A percentile compares a stretch with the other conserved stretches of the same genome.
Conservation (phyloP, 2,329 filamentous ascomycete genomes). For the Cladosporium sp. region DNA sequence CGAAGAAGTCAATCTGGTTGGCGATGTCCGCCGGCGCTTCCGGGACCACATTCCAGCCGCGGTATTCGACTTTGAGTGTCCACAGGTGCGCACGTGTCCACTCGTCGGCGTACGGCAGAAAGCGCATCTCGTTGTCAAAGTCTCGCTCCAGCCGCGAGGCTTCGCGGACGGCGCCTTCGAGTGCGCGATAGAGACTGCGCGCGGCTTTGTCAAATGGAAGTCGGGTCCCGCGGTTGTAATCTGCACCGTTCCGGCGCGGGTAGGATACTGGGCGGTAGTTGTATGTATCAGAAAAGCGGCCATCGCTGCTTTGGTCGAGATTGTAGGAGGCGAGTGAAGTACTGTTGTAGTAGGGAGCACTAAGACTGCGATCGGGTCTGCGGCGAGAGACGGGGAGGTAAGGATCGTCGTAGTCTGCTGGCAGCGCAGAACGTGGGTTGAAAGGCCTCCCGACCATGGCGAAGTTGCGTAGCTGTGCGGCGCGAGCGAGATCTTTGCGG, state of each 20-base stretch:
- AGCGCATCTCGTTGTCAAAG: slow-evolving; percentile 18
- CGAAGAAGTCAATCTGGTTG: not conserved
- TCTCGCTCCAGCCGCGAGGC: slow-evolving; percentile 10
- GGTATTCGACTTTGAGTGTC: slow-evolving; percentile 8
- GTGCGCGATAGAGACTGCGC: slow-evolving; percentile 6
- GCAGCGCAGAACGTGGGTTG: not conserved
- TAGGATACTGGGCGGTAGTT: not conserved
- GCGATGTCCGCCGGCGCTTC: not conserved
- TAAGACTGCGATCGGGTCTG: not conserved
- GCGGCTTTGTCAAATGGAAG: slow-evolving; percentile 19
- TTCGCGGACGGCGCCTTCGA: slow-evolving; percentile 10
- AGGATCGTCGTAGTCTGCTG: not conserved
- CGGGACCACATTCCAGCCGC: not conserved
- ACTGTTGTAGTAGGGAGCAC: not conserved
- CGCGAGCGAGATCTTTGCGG: slow-evolving; percentile 18
- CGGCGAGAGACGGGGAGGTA: not conserved
- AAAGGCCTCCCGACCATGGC: not conserved
- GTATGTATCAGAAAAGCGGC: not conserved
- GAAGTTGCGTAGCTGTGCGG: slow-evolving; percentile 10
- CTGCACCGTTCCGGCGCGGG: not conserved
- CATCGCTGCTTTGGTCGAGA: not conserved
- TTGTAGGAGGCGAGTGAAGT: not conserved
- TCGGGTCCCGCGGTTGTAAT: not conserved
- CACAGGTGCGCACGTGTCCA: slow-evolving; percentile 13
- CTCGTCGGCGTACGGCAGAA: slow-evolving; percentile 1